Evolutionary conservation across 2,329 filamentous ascomycete species (phyloP).

Genomic region (Huntiella bhutanensis): DNA sequence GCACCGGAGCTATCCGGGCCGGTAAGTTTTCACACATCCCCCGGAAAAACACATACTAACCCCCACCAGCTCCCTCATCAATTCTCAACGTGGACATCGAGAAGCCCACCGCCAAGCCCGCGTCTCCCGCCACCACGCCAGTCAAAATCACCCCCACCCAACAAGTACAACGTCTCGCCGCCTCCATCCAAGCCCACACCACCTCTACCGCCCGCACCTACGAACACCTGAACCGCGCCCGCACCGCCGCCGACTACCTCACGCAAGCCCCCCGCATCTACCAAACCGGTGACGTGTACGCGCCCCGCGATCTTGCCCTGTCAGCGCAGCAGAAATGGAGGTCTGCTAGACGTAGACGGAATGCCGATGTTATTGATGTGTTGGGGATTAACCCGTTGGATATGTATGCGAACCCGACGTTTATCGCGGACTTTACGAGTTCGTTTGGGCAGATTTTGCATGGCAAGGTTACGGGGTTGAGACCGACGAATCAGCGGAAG

Average conservation of each 20-base stretch:
- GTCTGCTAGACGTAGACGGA: slow-evolving; percentile 30
- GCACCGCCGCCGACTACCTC: slow-evolving; percentile 33
- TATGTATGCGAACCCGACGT: slow-evolving; percentile 88
- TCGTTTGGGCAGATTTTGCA: slow-evolving; percentile 70
- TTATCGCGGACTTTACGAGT: slow-evolving; percentile 79
- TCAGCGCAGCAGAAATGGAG: slow-evolving; percentile 70
- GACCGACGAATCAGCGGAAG: slow-evolving; percentile 78
- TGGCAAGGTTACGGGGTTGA: slow-evolving; percentile 55
- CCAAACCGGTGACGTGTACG: slow-evolving; percentile 67
- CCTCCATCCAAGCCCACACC: slow-evolving; percentile 13
- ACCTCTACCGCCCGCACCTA: slow-evolving; percentile 11
- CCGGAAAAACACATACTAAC: slow-evolving; percentile 7
- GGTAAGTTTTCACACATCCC: not conserved
- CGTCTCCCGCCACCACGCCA: slow-evolving; percentile 11
- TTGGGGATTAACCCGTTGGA: slow-evolving; percentile 63
- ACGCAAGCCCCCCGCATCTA: slow-evolving; percentile 52
- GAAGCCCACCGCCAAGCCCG: slow-evolving; percentile 13
- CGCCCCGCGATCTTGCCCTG: slow-evolving; percentile 68
- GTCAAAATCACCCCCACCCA: not conserved
- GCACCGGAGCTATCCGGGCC: not conserved
- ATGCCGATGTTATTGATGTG: slow-evolving; percentile 58
- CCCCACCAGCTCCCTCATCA: not conserved
- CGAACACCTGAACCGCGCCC: slow-evolving; percentile 16
- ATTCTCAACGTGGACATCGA: slow-evolving; percentile 8
- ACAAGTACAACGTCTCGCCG: slow-evolving; percentile 11